These are phyloP conservation scores for Solanum sitiens DNA, from an alignment of 257 asterid species.

Conservation along the genomic window DNA sequence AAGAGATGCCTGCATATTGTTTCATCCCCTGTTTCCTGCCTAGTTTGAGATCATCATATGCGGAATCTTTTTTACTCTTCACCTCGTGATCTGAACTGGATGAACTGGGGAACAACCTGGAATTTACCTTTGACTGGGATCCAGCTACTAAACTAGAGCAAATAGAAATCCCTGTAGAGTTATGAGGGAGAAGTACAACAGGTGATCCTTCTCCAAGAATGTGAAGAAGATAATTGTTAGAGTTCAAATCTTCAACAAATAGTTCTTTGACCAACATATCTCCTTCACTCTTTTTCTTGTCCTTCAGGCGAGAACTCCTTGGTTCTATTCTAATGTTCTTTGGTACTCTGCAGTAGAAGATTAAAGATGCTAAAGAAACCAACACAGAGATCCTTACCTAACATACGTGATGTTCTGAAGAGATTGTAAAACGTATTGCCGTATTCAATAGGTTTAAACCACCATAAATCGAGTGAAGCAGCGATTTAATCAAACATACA, in stretches of 20 bases:
- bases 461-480: not conserved
- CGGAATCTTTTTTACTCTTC: conserved; percentile 23
- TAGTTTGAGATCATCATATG: conserved; percentile 15
- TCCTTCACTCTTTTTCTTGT: conserved; percentile 82
- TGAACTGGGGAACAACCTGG: conserved; percentile 45
- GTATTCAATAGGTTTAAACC: not conserved
- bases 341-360: conserved; percentile 41
- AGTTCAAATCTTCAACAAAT: conserved; percentile 69
- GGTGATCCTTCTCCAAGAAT: conserved; percentile 74
- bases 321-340: conserved; percentile 53
- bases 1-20: conserved; percentile 18
- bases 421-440: not conserved
- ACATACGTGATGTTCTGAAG: not conserved
- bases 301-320: conserved; percentile 82
- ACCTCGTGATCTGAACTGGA: conserved; percentile 42
- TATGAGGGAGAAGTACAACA: conserved; percentile 61
- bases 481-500: not conserved
- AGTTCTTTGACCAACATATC: conserved; percentile 75
- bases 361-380: conserved; percentile 11
- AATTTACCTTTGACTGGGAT: conserved; percentile 25
- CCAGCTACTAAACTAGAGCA: conserved; percentile 24
- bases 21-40: conserved; percentile 26
- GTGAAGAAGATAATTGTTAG: conserved; percentile 58
- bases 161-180: conserved; percentile 29
- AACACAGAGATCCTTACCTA: not conserved